These are phyloP conservation scores for Podospora anserina DNA, from an alignment of 495 filamentous ascomycete species.

Conservation along the genomic window DNA sequence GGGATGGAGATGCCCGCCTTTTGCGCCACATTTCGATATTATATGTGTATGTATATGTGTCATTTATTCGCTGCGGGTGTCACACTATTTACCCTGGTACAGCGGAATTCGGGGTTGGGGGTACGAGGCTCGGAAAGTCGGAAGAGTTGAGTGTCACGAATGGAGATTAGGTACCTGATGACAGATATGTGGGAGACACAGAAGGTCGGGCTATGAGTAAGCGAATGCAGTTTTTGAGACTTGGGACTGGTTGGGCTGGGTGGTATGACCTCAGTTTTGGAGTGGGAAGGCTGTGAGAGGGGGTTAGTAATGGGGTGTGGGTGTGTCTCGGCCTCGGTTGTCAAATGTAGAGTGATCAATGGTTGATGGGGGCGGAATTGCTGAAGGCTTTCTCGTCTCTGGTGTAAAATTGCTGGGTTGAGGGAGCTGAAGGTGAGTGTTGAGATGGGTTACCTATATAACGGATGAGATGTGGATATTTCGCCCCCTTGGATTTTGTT, in stretches of 20 bases:
- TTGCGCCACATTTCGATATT: neutral
- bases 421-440: neutral
- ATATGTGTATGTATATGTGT: too few species aligned
- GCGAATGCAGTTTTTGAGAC: neutral
- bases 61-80: too few species aligned
- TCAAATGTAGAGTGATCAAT: slow-evolving; percentile 1
- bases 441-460: neutral
- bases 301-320: neutral
- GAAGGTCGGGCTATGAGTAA: neutral
- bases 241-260: neutral
- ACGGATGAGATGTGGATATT: neutral
- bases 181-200: neutral
- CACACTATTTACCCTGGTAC: too few species aligned
- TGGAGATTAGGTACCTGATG: neutral
- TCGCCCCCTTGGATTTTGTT: neutral
- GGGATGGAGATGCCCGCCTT: neutral
- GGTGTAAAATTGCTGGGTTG: neutral
- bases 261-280: neutral
- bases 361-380: neutral
- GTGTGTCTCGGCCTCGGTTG: neutral
- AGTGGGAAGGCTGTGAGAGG: neutral
- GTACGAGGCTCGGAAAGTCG: neutral
- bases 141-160: neutral
- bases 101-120: neutral
- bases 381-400: neutral